Evolutionary conservation across 2,329 filamentous ascomycete genomes (phyloP), one percentile per base, ranked within the genome.

Genomic region (Claviceps sp.): DNA sequence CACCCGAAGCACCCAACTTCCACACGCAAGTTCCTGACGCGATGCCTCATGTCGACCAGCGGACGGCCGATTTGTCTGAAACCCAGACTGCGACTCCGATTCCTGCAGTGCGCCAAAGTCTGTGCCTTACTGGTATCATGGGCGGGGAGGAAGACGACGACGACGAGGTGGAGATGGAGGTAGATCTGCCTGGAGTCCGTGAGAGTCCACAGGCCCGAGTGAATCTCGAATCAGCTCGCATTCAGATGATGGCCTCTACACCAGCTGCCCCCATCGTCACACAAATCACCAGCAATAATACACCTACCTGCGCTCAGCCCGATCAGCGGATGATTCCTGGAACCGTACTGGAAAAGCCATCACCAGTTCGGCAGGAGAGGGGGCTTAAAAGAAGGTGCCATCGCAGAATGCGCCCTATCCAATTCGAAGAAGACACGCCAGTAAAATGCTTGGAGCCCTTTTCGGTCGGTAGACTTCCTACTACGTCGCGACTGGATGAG

Each of bases 111-210:
- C 8, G 14, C 14, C 18, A 37, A 14, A 37, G n/a, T 18, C 26
- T 30, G 2, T 20, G 8, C 14, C 30, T 16, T 43, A 24, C 20
- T 41, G 38, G 22, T n/a, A 6, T 16, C 37, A 30, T 47, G 22
- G 47, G 41, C 3, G 48, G 18, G 2, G 49, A 40, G 47, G 44
- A 36, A 1, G 26, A 40, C 2, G 48, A 44, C 3, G 60, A 55
- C 56, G 56, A 54, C 24, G 54, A 61, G 8, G 67, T 70, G n/a
- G 69, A 71, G 47, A 61, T 64, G 47, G 61, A 63, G 38, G 60
- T 63, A 45, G 61, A 62, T 37, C 55, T 68, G 4, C 67, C 67
- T 1, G 61, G 61, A 40, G 63, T 61, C 6, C 59, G 61, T 14
- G 51, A 55, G 40, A 50, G 48, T 9, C 26, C 42, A 11, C 53